A percentile compares a stretch with the other conserved stretches of the same genome.
Conservation (phyloP, 2,329 filamentous ascomycete genomes). For the Colletotrichum paranaense region DNA sequence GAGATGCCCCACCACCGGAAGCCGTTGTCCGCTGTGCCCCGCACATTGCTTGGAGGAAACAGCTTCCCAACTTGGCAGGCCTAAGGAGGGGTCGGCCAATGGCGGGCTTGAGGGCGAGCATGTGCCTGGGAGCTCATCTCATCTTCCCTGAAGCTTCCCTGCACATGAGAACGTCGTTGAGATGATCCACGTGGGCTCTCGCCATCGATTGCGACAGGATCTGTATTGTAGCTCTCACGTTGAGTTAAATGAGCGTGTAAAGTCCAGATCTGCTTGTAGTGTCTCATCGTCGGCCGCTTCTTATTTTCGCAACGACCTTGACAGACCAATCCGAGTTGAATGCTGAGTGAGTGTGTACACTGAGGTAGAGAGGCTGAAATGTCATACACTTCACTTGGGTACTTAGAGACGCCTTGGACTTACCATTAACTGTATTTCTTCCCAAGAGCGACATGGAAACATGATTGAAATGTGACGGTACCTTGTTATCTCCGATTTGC, state of each 20-base stretch:
- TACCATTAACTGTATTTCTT: too few species aligned
- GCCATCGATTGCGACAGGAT: neutral
- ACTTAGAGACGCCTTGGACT: too few species aligned
- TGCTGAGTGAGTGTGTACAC: too few species aligned
- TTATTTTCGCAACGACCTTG: neutral
- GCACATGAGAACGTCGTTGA: neutral
- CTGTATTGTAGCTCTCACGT: neutral
- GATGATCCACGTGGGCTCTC: neutral
- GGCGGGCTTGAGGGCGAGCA: constrained; percentile 1
- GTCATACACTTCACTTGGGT: too few species aligned
- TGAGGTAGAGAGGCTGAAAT: too few species aligned
- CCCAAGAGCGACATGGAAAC: too few species aligned
- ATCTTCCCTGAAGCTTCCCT: neutral
- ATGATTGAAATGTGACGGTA: too few species aligned
- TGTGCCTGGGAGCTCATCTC: constrained; percentile 16
- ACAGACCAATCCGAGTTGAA: neutral
- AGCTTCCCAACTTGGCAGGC: constrained; percentile 28
- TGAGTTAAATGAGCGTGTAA: neutral
- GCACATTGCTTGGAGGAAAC: neutral
- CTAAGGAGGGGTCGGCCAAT: constrained; percentile 8
- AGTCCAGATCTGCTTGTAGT: too few species aligned
- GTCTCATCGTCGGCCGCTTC: neutral
- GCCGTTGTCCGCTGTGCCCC: constrained; percentile 2
- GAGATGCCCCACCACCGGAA: neutral
- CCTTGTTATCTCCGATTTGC: too few species aligned